Evolutionary conservation across 371 early-diverging fungal genomes (phyloP).

Genomic region (Mucor saturninus): DNA sequence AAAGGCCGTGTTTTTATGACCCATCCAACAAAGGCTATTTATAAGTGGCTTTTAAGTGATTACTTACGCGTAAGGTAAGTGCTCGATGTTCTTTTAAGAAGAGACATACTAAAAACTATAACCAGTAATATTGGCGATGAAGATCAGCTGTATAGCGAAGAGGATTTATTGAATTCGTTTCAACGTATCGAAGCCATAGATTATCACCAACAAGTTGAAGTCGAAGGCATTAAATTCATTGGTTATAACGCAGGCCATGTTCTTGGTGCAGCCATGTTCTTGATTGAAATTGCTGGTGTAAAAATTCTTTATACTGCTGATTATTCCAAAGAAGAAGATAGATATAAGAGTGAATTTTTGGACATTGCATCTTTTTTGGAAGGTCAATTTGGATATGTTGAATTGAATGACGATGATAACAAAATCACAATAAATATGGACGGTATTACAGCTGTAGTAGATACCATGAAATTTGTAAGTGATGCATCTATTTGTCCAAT

Average conservation of each 20-base stretch:
- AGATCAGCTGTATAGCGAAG: constrained; percentile 95
- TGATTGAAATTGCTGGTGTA: constrained; percentile 97
- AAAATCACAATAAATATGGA: constrained; percentile 50
- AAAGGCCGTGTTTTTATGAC: constrained; percentile 99
- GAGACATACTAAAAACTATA: constrained; percentile 4
- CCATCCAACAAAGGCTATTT: constrained; percentile 99
- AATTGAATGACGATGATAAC: constrained; percentile 43
- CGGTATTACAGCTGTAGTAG: constrained; percentile 48
- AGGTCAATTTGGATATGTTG: constrained; percentile 50
- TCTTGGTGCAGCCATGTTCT: constrained; percentile 99
- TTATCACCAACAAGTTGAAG: constrained; percentile 97
- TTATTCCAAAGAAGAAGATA: constrained; percentile 99
- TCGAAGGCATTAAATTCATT: constrained; percentile 97
- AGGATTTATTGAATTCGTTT: constrained; percentile 91
- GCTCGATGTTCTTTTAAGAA: neutral
- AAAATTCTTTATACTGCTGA: constrained; percentile 99
- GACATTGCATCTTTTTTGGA: constrained; percentile 42
- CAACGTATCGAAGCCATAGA: constrained; percentile 98
- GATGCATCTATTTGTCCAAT: neutral
- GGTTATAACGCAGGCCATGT: constrained; percentile 99
- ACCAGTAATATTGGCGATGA: constrained; percentile 82
- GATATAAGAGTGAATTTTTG: constrained; percentile 37
- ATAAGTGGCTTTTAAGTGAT: constrained; percentile 98
- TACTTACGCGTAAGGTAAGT: constrained; percentile 91
- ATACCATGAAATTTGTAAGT: constrained; percentile 54